These are phyloP conservation scores for Prunus padus DNA, from an alignment of 306 rosid species.

Conservation along the genomic window DNA sequence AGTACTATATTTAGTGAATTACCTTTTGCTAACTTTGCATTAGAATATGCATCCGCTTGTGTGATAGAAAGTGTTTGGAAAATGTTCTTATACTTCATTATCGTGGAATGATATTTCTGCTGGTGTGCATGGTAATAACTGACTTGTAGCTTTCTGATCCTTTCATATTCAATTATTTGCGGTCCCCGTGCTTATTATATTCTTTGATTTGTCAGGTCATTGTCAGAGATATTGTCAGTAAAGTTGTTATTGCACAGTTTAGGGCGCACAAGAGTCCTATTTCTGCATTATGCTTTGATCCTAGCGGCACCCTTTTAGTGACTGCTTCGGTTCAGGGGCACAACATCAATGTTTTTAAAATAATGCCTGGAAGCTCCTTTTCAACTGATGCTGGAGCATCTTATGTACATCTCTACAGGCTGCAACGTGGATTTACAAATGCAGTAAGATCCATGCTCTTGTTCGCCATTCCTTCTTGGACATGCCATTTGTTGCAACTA, in stretches of 20 bases:
- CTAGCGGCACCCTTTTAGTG: slow-evolving; percentile 87
- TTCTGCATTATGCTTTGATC: slow-evolving; percentile 91
- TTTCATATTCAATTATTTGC: slow-evolving; percentile 13
- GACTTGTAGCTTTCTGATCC: neutral
- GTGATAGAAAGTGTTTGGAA: neutral
- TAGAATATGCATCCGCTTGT: neutral
- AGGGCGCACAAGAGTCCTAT: slow-evolving; percentile 92
- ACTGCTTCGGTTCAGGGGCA: slow-evolving; percentile 95
- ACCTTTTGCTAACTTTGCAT: neutral
- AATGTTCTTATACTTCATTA: neutral
- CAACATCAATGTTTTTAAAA: slow-evolving; percentile 84
- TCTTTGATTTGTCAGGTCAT: slow-evolving; percentile 60
- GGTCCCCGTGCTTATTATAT: slow-evolving; percentile 17
- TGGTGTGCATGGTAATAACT: neutral
- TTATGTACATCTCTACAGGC: slow-evolving; percentile 71
- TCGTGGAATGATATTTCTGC: neutral
- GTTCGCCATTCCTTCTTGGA: slow-evolving; percentile 9
- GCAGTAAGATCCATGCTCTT: slow-evolving; percentile 54
- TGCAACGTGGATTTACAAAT: slow-evolving; percentile 92
- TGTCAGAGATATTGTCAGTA: slow-evolving; percentile 77
- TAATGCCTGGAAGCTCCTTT: slow-evolving; percentile 61
- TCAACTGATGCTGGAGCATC: slow-evolving; percentile 51
- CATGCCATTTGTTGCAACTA: neutral
- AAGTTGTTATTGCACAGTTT: slow-evolving; percentile 74
- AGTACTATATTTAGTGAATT: neutral